Evolutionary conservation across 495 filamentous ascomycete species (phyloP).

Genomic region (Oidiodendron maius): DNA sequence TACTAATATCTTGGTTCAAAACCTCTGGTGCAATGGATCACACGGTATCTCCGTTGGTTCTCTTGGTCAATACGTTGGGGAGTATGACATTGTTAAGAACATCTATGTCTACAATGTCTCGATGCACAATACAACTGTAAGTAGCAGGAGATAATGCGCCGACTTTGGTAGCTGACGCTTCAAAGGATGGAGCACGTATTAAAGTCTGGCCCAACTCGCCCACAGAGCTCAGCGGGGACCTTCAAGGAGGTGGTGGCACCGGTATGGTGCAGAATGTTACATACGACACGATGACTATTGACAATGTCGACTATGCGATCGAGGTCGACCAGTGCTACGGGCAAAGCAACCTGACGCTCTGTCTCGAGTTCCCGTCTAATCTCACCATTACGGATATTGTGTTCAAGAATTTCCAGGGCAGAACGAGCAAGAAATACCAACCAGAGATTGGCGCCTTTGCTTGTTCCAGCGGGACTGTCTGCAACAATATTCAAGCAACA

Average conservation of each 20-base stretch:
- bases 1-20: conserved; percentile 68
- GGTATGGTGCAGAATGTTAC: conserved; percentile 45
- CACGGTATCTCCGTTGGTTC: conserved; percentile 70
- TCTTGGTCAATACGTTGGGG: conserved; percentile 58
- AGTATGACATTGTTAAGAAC: conserved; percentile 61
- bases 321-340: conserved; percentile 64
- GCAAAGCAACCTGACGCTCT: conserved; percentile 55
- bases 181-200: conserved; percentile 57
- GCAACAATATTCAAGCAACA: conserved; percentile 44
- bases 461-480: conserved; percentile 48
- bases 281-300: conserved; percentile 47
- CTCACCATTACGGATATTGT: conserved; percentile 51
- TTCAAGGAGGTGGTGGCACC: conserved; percentile 55
- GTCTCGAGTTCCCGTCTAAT: conserved; percentile 48
- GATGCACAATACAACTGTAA: conserved; percentile 53
- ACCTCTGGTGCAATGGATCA: conserved; percentile 63
- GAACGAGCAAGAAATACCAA: conserved; percentile 43
- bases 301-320: conserved; percentile 59
- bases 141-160: neutral
- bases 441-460: conserved; percentile 50
- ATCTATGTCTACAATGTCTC: conserved; percentile 60
- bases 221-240: conserved; percentile 43
- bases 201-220: conserved; percentile 61
- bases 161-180: conserved; percentile 8
- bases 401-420: conserved; percentile 49